phyloP scores from a whole-genome alignment of 2,329 filamentous ascomycete species.

The Pleomassaria siparia region DNA sequence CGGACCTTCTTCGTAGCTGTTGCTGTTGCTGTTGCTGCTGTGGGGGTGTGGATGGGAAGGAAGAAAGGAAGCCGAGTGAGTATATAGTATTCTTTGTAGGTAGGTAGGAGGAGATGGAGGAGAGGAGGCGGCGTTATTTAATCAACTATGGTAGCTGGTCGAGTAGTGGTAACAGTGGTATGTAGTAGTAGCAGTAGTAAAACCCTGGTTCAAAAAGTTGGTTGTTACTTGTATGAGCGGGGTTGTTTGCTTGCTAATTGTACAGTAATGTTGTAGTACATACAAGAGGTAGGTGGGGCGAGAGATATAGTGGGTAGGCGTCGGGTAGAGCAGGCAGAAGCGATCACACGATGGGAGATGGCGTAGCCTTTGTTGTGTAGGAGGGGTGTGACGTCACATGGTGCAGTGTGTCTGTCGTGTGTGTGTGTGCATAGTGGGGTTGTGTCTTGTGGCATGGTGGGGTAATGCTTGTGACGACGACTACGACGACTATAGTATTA shows the following conservation, averaged over 20 bases:
- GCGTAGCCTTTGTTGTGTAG: not conserved
- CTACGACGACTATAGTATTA: too few species aligned
- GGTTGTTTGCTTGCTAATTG: too few species aligned
- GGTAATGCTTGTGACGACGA: too few species aligned
- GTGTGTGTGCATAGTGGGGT: not conserved
- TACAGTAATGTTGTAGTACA: too few species aligned
- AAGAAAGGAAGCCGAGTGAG: not conserved
- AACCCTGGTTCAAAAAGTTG: too few species aligned
- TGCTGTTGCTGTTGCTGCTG: too few species aligned
- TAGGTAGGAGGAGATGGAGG: not conserved
- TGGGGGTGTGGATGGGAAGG: not conserved
- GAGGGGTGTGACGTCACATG: slow-evolving; percentile 1
- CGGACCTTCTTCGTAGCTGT: too few species aligned
- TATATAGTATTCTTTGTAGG: not conserved
- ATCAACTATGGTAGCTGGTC: too few species aligned
- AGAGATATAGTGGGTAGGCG: not conserved
- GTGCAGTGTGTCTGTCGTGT: too few species aligned
- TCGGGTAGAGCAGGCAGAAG: not conserved
- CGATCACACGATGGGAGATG: not conserved
- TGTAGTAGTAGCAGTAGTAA: too few species aligned
- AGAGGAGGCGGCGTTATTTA: not conserved
- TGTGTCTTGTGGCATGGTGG: not conserved
- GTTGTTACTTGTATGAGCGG: not conserved
- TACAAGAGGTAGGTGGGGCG: too few species aligned
- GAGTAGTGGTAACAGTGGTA: too few species aligned